Base-by-base conservation (phyloP, 2,329 filamentous ascomycete genomes). In the Penicillium sp. region DNA sequence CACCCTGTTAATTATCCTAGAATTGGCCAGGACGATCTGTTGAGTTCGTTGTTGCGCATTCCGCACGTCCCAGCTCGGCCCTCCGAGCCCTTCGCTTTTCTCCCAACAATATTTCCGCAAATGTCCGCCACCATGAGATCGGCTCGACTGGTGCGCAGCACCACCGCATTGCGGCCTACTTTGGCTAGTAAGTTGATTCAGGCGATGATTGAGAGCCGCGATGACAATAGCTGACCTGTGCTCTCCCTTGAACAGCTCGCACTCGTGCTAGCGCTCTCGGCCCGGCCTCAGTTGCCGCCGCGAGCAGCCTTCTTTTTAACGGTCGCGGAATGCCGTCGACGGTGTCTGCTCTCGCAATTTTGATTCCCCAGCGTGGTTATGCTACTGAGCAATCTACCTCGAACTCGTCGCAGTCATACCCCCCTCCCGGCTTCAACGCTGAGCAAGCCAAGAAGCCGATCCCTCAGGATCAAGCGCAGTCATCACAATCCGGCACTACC, bases 361-460 rank as follows among this genome's bases (percentile, higher is more conserved):
- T 84, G 48, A 68, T 85, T 18, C 80, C 81, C 3, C 73, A 75
- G 41, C 69, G 80, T 50, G 69, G 70, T 55, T 76, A 82, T 57
- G 75, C 81, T 25, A 87, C 84, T 42, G 81, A 86, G 57, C 79
- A 81, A 11, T 78, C 79, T 13, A 79, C 78, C 16, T 74, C 78
- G 20, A 63, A 57, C 35, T 74, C 78, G 18, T 66, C 66, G 41
- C 76, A 81, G 46, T 78, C 80, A 48, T 85, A 82, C 44, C 92
- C 90, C 40, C 92, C 92, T 51, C 92, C 91, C 13, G 92, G 92
- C 25, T 96, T 96, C 79, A 92, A 94, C 69, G 79, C 89, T n/a
- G 86, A 92, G 66, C 81, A 90, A 76, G 92, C 92, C 61, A 92
- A 91, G 81, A 92, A 91, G 69, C 89, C 91, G 11, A 77, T 94